Evolutionary conservation across 768 basidiomycete species (phyloP).

Genomic region (Xerocomus potaroensis): DNA sequence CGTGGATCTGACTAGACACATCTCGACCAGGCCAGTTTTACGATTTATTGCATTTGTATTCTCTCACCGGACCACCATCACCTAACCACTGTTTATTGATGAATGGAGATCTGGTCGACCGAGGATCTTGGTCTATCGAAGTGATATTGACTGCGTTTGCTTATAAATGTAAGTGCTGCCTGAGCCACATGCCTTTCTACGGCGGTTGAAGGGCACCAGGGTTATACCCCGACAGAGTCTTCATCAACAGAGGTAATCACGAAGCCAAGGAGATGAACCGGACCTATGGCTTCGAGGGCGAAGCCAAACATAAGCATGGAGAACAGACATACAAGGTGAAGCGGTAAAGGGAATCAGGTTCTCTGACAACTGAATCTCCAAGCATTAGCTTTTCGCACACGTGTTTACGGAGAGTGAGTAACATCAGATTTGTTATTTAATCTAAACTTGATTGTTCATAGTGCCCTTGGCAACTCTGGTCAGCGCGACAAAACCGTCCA

Average conservation of each 20-base stretch:
- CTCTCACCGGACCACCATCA: constrained; percentile 79
- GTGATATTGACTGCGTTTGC: constrained; percentile 92
- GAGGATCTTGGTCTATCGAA: constrained; percentile 94
- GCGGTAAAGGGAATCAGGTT: background rate
- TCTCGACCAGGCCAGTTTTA: constrained; percentile 78
- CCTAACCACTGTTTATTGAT: constrained; percentile 84
- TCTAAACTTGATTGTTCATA: constrained; percentile 32
- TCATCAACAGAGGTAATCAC: constrained; percentile 95
- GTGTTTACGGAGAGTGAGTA: constrained; percentile 82
- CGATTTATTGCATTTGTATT: constrained; percentile 84
- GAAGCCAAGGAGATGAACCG: constrained; percentile 98
- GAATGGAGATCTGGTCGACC: constrained; percentile 96
- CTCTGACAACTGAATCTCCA: constrained; percentile 4
- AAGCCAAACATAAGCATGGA: constrained; percentile 94
- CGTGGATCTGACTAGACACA: background rate
- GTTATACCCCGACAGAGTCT: constrained; percentile 88
- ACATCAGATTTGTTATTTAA: background rate
- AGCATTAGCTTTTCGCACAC: constrained; percentile 79
- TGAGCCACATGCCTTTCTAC: background rate
- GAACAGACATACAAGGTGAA: constrained; percentile 88
- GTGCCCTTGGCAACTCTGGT: constrained; percentile 90
- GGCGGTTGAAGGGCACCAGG: constrained; percentile 43
- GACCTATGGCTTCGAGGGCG: constrained; percentile 91
- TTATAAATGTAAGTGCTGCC: constrained; percentile 72
- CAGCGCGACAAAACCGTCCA: constrained; percentile 59